Conservation (phyloP, 2,329 filamentous ascomycete genomes). For the Diaporthe helianthi region DNA sequence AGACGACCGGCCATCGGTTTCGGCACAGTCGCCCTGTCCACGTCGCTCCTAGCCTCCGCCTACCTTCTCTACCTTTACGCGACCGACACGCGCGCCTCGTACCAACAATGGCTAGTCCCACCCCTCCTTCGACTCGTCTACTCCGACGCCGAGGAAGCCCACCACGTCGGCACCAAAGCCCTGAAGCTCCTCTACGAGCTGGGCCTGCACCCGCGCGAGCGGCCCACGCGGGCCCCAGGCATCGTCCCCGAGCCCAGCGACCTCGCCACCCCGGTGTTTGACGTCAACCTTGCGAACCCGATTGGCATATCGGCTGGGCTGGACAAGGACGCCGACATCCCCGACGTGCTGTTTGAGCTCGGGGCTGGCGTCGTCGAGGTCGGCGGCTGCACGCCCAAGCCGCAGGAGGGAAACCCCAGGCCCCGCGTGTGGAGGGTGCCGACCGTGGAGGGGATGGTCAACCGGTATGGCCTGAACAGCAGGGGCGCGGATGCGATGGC, state of each 20-base stretch:
- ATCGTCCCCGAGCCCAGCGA: slow-evolving; percentile 46
- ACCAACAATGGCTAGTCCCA: slow-evolving; percentile 73
- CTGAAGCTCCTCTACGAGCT: slow-evolving; percentile 77
- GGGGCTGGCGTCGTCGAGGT: slow-evolving; percentile 91
- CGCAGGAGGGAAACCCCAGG: slow-evolving; percentile 86
- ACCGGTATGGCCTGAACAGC: slow-evolving; percentile 95
- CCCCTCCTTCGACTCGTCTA: slow-evolving; percentile 70
- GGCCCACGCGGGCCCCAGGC: slow-evolving; percentile 52
- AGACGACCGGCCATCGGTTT: slow-evolving; percentile 11
- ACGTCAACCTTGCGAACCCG: slow-evolving; percentile 79
- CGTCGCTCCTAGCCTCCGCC: slow-evolving; percentile 50
- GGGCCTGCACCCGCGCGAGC: slow-evolving; percentile 82
- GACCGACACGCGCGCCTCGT: slow-evolving; percentile 76
- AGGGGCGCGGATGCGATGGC: slow-evolving; percentile 89
- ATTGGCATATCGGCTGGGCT: slow-evolving; percentile 77
- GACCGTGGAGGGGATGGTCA: slow-evolving; percentile 86
- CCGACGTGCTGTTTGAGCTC: slow-evolving; percentile 82
- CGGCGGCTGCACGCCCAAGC: slow-evolving; percentile 85
- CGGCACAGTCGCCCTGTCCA: slow-evolving; percentile 46
- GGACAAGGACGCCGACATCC: slow-evolving; percentile 68
- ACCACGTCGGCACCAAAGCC: slow-evolving; percentile 75
- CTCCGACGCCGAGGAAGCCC: slow-evolving; percentile 89
- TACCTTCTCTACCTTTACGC: slow-evolving; percentile 68
- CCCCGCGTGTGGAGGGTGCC: slow-evolving; percentile 89
- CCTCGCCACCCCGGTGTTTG: slow-evolving; percentile 69